phyloP scores from a whole-genome alignment of 2,329 filamentous ascomycete genomes.

The Trichoderma polysporum region DNA sequence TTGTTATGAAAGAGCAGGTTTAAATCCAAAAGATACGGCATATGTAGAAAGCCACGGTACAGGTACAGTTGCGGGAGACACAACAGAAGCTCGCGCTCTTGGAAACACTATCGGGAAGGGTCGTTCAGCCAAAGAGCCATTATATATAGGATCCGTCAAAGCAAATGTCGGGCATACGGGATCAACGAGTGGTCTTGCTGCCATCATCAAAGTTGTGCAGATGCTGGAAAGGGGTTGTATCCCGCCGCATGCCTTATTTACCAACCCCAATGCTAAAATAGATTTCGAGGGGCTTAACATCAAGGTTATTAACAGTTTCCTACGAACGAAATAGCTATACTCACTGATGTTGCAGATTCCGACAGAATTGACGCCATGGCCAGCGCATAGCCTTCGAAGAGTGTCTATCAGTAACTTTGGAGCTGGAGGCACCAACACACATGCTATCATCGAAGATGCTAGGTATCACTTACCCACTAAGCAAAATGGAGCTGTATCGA shows the following conservation, averaged over 20 bases:
- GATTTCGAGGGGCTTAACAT: conserved; percentile 4
- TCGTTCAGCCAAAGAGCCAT: neutral
- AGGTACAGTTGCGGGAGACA: conserved; percentile 42
- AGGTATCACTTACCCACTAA: neutral
- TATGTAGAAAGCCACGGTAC: conserved; percentile 19
- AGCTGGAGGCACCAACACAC: conserved; percentile 16
- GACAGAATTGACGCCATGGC: conserved; percentile 18
- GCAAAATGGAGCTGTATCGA: no score
- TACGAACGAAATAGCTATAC: neutral
- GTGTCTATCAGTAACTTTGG: conserved; percentile 41
- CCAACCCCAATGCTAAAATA: conserved; percentile 4
- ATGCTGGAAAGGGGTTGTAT: neutral
- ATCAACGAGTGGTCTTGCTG: conserved; percentile 28
- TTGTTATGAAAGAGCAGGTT: neutral
- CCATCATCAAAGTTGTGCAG: conserved; percentile 4
- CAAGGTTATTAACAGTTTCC: neutral
- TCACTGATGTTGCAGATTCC: conserved; percentile 26
- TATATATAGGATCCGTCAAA: conserved; percentile 33
- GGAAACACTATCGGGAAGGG: neutral
- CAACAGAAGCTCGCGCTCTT: conserved; percentile 3
- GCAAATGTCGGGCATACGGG: conserved; percentile 32
- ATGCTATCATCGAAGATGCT: conserved; percentile 16
- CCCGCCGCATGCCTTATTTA: neutral
- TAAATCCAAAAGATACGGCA: neutral
- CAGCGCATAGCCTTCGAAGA: conserved; percentile 22